phyloP scores from a whole-genome alignment of 192 early-diverging fungal species.

The Mortierella alpina region DNA sequence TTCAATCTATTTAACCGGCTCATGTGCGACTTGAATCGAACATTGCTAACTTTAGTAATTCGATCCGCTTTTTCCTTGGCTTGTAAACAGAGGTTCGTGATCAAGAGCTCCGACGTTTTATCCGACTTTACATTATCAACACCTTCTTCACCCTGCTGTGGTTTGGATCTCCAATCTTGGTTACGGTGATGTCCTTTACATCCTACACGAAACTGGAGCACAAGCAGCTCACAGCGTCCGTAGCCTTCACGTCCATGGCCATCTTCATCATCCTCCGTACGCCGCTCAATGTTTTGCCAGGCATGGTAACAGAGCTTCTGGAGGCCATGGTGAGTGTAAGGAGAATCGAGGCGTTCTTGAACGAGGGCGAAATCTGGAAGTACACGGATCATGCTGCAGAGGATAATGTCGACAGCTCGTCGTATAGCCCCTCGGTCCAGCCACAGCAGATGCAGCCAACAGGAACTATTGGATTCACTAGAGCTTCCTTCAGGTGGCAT shows the following conservation, averaged over 20 bases:
- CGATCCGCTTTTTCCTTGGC: neutral
- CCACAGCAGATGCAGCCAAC: conserved; percentile 6
- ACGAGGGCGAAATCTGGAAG: conserved; percentile 76
- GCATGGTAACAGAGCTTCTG: conserved; percentile 45
- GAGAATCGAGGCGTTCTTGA: conserved; percentile 79
- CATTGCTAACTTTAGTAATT: conserved; percentile 1
- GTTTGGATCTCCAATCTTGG: conserved; percentile 64
- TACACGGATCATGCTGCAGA: conserved; percentile 26
- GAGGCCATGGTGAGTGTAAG: conserved; percentile 57
- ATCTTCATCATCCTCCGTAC: conserved; percentile 67
- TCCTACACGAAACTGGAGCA: conserved; percentile 68
- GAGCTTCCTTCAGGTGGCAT: conserved; percentile 44
- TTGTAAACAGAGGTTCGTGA: conserved; percentile 43
- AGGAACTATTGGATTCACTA: conserved; percentile 28
- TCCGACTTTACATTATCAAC: conserved; percentile 47
- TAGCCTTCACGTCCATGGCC: conserved; percentile 76
- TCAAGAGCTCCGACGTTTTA: conserved; percentile 51
- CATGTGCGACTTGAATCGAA: neutral
- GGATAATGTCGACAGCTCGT: neutral
- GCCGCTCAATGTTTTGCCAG: conserved; percentile 58
- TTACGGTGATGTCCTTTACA: conserved; percentile 70
- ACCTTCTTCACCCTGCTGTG: conserved; percentile 49
- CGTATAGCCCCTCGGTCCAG: conserved; percentile 4
- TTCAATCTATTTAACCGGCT: neutral
- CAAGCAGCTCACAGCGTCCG: conserved; percentile 67